Base-by-base conservation (phyloP, 1,284 basidiomycete species). In the Chalciporus sp. region DNA sequence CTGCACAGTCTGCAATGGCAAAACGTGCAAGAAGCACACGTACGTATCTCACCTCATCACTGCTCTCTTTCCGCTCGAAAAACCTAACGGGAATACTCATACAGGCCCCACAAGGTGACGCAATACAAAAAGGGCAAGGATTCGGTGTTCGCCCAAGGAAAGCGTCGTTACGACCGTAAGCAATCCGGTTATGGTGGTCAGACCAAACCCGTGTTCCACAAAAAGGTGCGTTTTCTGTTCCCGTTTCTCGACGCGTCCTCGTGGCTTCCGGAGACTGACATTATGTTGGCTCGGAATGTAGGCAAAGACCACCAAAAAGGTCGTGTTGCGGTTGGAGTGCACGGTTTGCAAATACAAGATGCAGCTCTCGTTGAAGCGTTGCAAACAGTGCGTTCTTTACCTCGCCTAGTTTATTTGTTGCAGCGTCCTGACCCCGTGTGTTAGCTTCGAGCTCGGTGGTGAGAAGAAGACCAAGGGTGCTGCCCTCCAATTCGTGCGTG, bases 161-260 rank as follows among this genome's bases (percentile, higher is more conserved):
- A 99, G 90, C 93, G 96, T 73, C 95, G 97, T 85, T 99, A 99
- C 81, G 96, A 98, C 83, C 88, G 92, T 69, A 98, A 97, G 85
- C 95, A 97, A 79, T 91, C 90, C 71, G 96, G 96, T 82, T 99
- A 98, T 81, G 96, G 96, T 92, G 96, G 96, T 83, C 95, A 98
- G 84, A 99, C 96, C 63, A 99, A 99, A 85, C 96, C 97, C 65
- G 95, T 98, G 76, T 98, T 98, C 90, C 96, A 98, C 92, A 98
- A 95, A 84, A 96, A 95, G 88, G 92, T 76, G 46, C 31, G 31
- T 16, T 14, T 14, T 12, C 31, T 33, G 11, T 14, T 14, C 14
- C 12, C 12, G 4, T 5, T 12, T 12, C 29, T 31, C 29, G 10
- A 31, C 29, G 12, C 31, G 31, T 14, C 31, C 31, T 14, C 31